Evolutionary conservation across 108 stramenopile species (phyloP), one percentile per base, ranked within the genome.

Genomic region (Cylindrotheca fusiformis): DNA sequence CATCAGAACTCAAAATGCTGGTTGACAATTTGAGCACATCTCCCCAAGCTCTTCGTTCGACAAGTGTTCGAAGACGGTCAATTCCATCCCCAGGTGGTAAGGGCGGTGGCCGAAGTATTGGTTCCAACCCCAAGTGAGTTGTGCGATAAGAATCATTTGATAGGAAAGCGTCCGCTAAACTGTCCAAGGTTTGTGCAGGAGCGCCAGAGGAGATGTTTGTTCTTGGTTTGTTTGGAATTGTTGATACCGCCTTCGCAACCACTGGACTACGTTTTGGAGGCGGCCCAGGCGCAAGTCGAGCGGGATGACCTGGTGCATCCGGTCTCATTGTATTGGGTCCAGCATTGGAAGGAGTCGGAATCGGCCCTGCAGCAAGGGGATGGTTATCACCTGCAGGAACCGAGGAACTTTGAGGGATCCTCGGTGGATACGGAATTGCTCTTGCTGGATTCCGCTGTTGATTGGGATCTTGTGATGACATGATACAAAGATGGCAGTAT

Each of bases 21-120:
- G 66, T 64, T 21, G 84, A 60, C 21, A 88, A 56, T 8, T 70
- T 74, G 21, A 87, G 55, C 12, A 85, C 87, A 74, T 88, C 84
- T 17, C 74, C 85, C 87, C 87, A 92, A n/a, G 91, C 85, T 31
- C 91, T 60, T 31, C 85, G 69, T 45, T 59, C 60, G 3, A 87
- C 87, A 19, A 87, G 57, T 0, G 72, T 67, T 32, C 67, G 60
- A 17, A 84, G 50, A 22, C 67, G 55, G 26, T 67, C 63, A 22
- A 79, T 32, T 22, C 68, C 72, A 1, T 28, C 33, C 21, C 63
- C 49, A 50, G 54, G 58, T 2, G 82, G 77, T 20, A 84, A 56
- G 17, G 78, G 72, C 3, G 21, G 18, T 30, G 83, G 83, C 23
- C 49, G 57, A 28, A 71, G 25, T 0, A 68, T 58, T 14, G 75